Conservation (phyloP, 768 basidiomycete genomes). For the Mycena galericulata region DNA sequence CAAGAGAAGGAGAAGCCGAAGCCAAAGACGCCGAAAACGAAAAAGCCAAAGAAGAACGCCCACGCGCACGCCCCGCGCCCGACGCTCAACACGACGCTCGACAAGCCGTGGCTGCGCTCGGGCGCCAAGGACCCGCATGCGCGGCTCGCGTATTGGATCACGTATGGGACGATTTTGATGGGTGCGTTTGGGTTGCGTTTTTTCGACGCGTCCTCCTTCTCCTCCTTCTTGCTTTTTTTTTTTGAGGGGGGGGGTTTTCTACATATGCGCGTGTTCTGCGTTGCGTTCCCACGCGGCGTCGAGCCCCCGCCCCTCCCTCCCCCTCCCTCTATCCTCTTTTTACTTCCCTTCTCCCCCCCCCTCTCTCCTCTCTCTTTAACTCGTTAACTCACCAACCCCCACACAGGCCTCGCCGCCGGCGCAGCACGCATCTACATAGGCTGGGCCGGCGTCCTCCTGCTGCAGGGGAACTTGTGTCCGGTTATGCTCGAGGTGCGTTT, state of each 20-base stretch:
- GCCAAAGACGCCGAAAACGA: neutral
- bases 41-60: neutral
- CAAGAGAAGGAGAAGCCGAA: neutral
- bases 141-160: slow-evolving; percentile 70
- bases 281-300: too few relatives aligned
- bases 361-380: too few relatives aligned
- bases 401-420: slow-evolving; percentile 53
- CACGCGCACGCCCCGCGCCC: slow-evolving; percentile 36
- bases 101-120: slow-evolving; percentile 75
- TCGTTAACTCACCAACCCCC: neutral
- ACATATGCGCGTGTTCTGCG: too few relatives aligned
- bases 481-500: slow-evolving; percentile 89
- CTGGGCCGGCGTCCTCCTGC: slow-evolving; percentile 60
- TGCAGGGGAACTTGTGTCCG: slow-evolving; percentile 64
- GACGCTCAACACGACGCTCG: slow-evolving; percentile 32
- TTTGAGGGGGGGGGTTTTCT: too few relatives aligned
- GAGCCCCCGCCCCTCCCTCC: too few relatives aligned
- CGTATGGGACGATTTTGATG: slow-evolving; percentile 68
- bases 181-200: too few relatives aligned
- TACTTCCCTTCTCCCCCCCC: too few relatives aligned
- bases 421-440: slow-evolving; percentile 68
- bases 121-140: slow-evolving; percentile 68
- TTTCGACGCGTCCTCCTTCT: neutral
- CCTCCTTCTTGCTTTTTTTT: neutral
- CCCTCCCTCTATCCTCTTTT: too few relatives aligned